A percentile compares a stretch with the other conserved stretches of the same genome.
Conservation (phyloP, 306 rosid genomes). For the Medicago lupulina region DNA sequence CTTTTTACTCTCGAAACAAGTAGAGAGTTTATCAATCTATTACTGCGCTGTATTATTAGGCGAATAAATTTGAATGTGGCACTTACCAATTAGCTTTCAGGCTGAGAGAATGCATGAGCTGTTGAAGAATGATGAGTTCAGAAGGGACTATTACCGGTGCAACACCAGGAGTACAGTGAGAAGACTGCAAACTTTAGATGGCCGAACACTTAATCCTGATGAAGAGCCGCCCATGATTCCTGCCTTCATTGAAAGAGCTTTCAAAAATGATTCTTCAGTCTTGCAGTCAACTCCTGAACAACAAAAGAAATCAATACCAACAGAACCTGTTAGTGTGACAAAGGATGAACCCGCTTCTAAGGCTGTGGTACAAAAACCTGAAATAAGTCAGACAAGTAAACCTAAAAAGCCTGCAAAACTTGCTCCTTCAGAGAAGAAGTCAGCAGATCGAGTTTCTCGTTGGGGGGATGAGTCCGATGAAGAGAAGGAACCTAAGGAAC, state of each 20-base stretch:
- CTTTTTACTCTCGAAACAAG: slow-evolving; percentile 22
- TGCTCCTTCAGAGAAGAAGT: slow-evolving; percentile 46
- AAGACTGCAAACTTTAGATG: slow-evolving; percentile 83
- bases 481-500: slow-evolving; percentile 54
- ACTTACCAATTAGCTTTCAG: slow-evolving; percentile 51
- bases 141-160: slow-evolving; percentile 69
- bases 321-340: slow-evolving; percentile 48
- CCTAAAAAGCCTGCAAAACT: slow-evolving; percentile 51
- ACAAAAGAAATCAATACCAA: slow-evolving; percentile 46
- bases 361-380: slow-evolving; percentile 48
- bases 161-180: slow-evolving; percentile 81
- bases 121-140: slow-evolving; percentile 75
- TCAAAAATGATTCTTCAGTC: slow-evolving; percentile 47
- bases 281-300: slow-evolving; percentile 51
- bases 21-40: slow-evolving; percentile 27
- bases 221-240: slow-evolving; percentile 78
- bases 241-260: slow-evolving; percentile 45
- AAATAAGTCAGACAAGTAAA: slow-evolving; percentile 44
- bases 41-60: slow-evolving; percentile 10
- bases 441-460: slow-evolving; percentile 42
- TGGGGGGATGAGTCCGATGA: slow-evolving; percentile 58
- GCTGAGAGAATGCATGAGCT: slow-evolving; percentile 69
- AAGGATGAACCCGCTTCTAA: slow-evolving; percentile 50
- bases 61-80: slow-evolving; percentile 31
- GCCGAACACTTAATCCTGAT: slow-evolving; percentile 80